Base-by-base conservation (phyloP, 2,329 filamentous ascomycete genomes). In the Podosphaera fusca region DNA sequence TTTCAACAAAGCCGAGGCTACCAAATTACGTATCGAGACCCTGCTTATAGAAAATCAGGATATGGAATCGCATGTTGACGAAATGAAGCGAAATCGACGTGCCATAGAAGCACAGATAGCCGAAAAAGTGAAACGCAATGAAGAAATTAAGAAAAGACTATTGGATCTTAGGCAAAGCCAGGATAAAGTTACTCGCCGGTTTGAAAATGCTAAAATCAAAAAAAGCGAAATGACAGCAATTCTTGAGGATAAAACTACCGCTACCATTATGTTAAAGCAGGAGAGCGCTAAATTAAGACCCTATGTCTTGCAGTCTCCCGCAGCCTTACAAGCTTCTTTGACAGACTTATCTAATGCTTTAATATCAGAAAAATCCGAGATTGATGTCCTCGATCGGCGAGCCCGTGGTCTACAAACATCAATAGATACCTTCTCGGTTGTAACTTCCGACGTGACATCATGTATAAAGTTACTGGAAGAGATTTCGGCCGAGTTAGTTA, bases 381-480 rank as follows among this genome's bases (percentile, higher is more conserved):
- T 95, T 60, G 90, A 96, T 66, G 74, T 81, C 1, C 78, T 96
- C 50, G 92, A 98, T 68, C 82, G 87, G 61, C 79, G 90, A 57
- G 81, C 85, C n/a, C 79, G 92, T 59, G 90, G 88, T 0, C 74
- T 98, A 30, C 89, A 96, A 66, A 96, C 90, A 0, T 94, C 87
- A 6, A 81, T 82, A 2, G 90, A 96, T 68, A 90, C 88, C 0
- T 96, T 96, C 67, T 75, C 79, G 2, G 82, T 94, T 0, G 87
- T 95, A 0, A 76, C 83, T 7, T 79, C 84, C 9, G 92, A 98
- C 65, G 87, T 98, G 14, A 81, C 85, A 6, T 82, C 84, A 1
- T 94, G 89, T 66, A 88, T 88, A 65, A 90, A 90, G 65, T 76
- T 96, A 10, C 79, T 96, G 3, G 87, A 92, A 57, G 90, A 96